A percentile compares a stretch with the other conserved stretches of the same genome.
Evolutionary conservation across 192 early-diverging fungal genomes (phyloP).

Genomic region (Linnemannia hyalina): DNA sequence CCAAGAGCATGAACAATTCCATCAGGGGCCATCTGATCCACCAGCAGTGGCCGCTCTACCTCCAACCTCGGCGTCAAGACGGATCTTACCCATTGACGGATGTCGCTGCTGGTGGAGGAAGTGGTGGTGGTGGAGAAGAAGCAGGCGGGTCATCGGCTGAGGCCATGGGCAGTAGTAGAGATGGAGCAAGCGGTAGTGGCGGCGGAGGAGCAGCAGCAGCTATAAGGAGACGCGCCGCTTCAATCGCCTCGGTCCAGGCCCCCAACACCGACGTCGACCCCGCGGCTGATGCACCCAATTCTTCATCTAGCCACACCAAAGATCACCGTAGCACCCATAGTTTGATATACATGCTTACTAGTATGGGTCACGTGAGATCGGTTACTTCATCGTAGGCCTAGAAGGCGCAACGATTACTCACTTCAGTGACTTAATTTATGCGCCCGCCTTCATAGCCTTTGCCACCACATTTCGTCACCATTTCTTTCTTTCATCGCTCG

Average conservation of each 20-base stretch:
- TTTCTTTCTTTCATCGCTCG: no score
- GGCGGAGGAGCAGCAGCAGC: not conserved
- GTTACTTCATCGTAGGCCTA: no score
- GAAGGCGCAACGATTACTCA: no score
- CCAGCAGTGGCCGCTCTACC: slow-evolving; percentile 12
- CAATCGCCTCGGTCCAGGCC: not conserved
- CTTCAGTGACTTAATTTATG: no score
- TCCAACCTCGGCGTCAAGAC: no score
- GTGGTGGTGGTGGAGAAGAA: slow-evolving; percentile 15
- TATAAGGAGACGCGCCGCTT: slow-evolving; percentile 4
- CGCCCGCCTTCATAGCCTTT: no score
- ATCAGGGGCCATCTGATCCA: not conserved
- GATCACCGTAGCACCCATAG: no score
- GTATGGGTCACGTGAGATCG: no score
- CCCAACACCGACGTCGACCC: slow-evolving; percentile 12
- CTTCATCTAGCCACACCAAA: no score
- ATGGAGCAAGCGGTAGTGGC: slow-evolving; percentile 13
- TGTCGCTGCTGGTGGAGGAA: slow-evolving; percentile 4
- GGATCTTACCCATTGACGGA: slow-evolving; percentile 15
- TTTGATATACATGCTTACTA: no score
- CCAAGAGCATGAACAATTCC: slow-evolving; percentile 11
- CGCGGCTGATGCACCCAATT: slow-evolving; percentile 4
- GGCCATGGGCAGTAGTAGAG: slow-evolving; percentile 6
- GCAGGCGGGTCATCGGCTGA: slow-evolving; percentile 8
- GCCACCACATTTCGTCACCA: no score